Conservation (phyloP, 1,284 basidiomycete species). For the Sporisorium iseilematis-ciliati region DNA sequence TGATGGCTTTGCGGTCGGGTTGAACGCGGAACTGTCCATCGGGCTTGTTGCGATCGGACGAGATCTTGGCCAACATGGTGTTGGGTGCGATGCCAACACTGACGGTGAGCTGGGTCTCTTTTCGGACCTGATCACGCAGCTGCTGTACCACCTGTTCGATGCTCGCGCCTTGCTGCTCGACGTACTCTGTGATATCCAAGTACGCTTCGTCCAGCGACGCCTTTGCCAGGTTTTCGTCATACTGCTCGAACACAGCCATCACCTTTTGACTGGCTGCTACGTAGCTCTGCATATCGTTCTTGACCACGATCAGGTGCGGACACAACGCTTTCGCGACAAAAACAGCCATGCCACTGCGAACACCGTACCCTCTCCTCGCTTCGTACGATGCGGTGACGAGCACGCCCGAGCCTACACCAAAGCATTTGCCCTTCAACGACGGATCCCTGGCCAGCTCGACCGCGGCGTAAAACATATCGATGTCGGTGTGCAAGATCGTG, state of each 20-base stretch:
- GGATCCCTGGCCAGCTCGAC: conserved; percentile 81
- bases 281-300: conserved; percentile 69
- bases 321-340: conserved; percentile 94
- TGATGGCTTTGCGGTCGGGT: conserved; percentile 51
- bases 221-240: conserved; percentile 83
- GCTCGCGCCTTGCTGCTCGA: conserved; percentile 76
- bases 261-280: conserved; percentile 64
- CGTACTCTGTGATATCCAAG: conserved; percentile 84
- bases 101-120: conserved; percentile 78
- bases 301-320: conserved; percentile 85
- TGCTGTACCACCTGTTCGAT: conserved; percentile 80
- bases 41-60: conserved; percentile 79
- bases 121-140: conserved; percentile 52
- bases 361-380: conserved; percentile 76
- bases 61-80: conserved; percentile 82
- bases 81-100: conserved; percentile 78
- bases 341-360: conserved; percentile 74
- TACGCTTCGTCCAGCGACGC: conserved; percentile 83
- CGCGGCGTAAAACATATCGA: conserved; percentile 67
- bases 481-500: conserved; percentile 82
- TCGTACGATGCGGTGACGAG: conserved; percentile 66
- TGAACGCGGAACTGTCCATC: conserved; percentile 62
- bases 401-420: conserved; percentile 64
- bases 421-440: conserved; percentile 75
- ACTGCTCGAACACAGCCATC: conserved; percentile 76